phyloP scores from a whole-genome alignment of 768 basidiomycete genomes.

The Candolleomyces eurysporus region DNA sequence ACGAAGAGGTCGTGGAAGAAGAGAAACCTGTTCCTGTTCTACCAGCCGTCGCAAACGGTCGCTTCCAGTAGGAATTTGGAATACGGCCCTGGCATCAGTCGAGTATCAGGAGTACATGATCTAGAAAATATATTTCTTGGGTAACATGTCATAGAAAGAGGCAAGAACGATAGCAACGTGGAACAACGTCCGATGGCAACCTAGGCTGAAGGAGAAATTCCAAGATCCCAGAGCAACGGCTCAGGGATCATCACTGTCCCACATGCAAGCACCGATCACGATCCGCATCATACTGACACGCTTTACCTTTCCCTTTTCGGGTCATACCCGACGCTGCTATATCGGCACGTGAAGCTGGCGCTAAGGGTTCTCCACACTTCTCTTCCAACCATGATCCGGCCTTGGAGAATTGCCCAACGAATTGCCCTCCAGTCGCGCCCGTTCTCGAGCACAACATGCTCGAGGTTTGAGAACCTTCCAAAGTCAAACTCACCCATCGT shows the following conservation, averaged over 20 bases:
- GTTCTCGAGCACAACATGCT: constrained; percentile 9
- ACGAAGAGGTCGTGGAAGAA: background rate
- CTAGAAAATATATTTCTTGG: too few species aligned
- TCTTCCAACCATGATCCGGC: constrained; percentile 33
- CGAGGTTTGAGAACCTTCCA: constrained; percentile 27
- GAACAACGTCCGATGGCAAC: background rate
- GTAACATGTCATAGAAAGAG: background rate
- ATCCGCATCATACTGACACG: too few species aligned
- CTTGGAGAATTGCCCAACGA: constrained; percentile 12
- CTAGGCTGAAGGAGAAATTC: too few species aligned
- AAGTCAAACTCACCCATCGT: constrained; percentile 61
- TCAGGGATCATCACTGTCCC: background rate
- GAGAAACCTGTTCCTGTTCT: background rate
- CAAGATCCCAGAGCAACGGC: background rate
- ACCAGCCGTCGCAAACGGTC: background rate
- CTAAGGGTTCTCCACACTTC: background rate
- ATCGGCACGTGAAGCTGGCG: too few species aligned
- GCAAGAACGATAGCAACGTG: background rate
- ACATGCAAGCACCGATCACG: too few species aligned
- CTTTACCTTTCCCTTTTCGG: too few species aligned
- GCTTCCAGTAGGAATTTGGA: background rate
- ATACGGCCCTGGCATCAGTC: background rate
- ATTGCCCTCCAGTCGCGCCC: constrained; percentile 2
- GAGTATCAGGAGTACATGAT: too few species aligned
- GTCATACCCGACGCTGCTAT: too few species aligned